These are phyloP conservation scores for Trametes hirsuta DNA, from an alignment of 1,284 basidiomycete genomes.

Conservation along the genomic window DNA sequence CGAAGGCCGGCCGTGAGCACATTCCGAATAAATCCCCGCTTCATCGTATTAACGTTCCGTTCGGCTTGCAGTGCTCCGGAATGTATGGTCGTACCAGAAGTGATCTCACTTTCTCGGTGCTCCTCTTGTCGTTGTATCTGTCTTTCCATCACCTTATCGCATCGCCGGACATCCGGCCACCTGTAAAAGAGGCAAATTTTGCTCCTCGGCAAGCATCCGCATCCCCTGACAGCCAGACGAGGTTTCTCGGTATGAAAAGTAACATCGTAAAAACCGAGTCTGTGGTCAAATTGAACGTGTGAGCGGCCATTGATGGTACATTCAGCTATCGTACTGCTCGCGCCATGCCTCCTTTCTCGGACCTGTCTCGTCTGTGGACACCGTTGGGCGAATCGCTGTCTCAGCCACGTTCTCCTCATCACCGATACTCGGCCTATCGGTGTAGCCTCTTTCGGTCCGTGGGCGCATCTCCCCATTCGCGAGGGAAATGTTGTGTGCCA, in stretches of 20 bases:
- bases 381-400: neutral
- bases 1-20: constrained; percentile 90
- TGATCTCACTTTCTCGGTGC: constrained; percentile 38
- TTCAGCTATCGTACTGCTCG: neutral
- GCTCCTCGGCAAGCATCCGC: neutral
- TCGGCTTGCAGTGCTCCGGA: constrained; percentile 60
- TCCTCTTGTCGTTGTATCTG: constrained; percentile 21
- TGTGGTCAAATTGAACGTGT: no score
- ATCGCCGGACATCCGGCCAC: constrained; percentile 13
- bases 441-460: constrained; percentile 6
- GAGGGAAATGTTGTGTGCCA: neutral
- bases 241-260: neutral
- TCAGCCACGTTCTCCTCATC: constrained; percentile 12
- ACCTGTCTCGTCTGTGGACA: neutral
- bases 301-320: no score
- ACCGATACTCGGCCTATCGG: constrained; percentile 13
- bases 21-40: neutral
- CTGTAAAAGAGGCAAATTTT: constrained; percentile 18
- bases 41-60: constrained; percentile 1
- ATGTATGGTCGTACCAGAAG: constrained; percentile 80
- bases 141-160: constrained; percentile 17
- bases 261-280: neutral
- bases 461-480: neutral
- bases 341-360: constrained; percentile 9
- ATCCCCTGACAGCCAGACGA: neutral